phyloP scores from a whole-genome alignment of 129 eudicot species.

The Pulicaria dysenterica region DNA sequence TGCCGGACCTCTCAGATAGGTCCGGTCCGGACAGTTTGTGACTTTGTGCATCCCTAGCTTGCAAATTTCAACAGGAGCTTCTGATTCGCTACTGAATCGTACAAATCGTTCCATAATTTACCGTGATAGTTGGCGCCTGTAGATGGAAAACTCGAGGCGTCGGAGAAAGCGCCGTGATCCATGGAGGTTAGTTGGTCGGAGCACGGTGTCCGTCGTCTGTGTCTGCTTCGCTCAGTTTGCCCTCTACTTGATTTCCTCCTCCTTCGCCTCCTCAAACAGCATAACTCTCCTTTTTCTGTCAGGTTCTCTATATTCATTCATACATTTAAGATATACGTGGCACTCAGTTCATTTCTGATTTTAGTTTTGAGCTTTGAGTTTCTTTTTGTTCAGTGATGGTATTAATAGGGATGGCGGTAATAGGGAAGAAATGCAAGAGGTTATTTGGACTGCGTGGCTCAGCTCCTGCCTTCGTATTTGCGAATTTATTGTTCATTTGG shows the following conservation, averaged over 20 bases:
- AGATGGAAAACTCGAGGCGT: conserved; percentile 42
- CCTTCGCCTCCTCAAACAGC: conserved; percentile 35
- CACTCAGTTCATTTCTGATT: background rate
- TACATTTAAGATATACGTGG: background rate
- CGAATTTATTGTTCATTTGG: conserved; percentile 56
- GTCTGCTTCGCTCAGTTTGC: conserved; percentile 46
- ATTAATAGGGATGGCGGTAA: conserved; percentile 40
- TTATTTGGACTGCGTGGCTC: conserved; percentile 53
- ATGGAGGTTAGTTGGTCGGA: conserved; percentile 39
- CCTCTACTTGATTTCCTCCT: conserved; percentile 43
- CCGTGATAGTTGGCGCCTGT: conserved; percentile 15
- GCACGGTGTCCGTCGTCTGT: conserved; percentile 45
- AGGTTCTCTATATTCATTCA: conserved; percentile 30
- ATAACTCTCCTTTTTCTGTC: conserved; percentile 47
- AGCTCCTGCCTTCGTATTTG: conserved; percentile 60
- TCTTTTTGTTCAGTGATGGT: conserved; percentile 43
- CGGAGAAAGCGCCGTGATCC: conserved; percentile 25
- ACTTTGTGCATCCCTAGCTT: background rate
- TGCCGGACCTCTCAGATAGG: no score
- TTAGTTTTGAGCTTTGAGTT: background rate
- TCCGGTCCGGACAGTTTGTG: no score
- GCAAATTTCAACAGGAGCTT: background rate
- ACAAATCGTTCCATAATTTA: conserved; percentile 8
- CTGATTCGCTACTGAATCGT: conserved; percentile 17
- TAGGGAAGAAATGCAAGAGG: conserved; percentile 49